These are phyloP conservation scores for Phytopythium kandeliae DNA, from an alignment of 352 stramenopile genomes.

Conservation along the genomic window DNA sequence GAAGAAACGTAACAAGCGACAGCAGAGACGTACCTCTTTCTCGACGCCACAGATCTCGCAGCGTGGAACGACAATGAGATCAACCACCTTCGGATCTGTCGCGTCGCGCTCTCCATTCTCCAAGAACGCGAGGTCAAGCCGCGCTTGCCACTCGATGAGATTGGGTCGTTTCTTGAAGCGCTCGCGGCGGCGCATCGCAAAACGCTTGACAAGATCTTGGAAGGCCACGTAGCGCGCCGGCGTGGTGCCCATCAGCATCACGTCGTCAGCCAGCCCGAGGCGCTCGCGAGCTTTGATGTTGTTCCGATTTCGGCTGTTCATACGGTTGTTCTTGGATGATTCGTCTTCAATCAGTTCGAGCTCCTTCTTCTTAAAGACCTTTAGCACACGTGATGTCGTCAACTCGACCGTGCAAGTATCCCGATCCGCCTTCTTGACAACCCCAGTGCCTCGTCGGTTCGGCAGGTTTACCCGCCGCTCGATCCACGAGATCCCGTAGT, in stretches of 20 bases:
- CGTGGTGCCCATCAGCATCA: slow-evolving; percentile 78
- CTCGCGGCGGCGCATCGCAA: slow-evolving; percentile 74
- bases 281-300: slow-evolving; percentile 70
- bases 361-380: slow-evolving; percentile 87
- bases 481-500: slow-evolving; percentile 86
- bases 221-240: slow-evolving; percentile 74
- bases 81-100: slow-evolving; percentile 44
- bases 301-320: slow-evolving; percentile 57
- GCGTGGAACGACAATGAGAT: slow-evolving; percentile 62
- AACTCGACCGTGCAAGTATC: slow-evolving; percentile 85
- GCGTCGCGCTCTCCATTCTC: slow-evolving; percentile 53
- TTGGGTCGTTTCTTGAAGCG: slow-evolving; percentile 86
- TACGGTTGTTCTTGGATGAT: slow-evolving; percentile 39
- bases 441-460: slow-evolving; percentile 63
- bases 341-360: slow-evolving; percentile 68
- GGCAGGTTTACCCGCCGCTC: slow-evolving; percentile 79
- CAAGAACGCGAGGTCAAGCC: slow-evolving; percentile 57
- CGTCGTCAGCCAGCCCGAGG: slow-evolving; percentile 62
- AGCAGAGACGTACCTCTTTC: slow-evolving; percentile 52
- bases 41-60: slow-evolving; percentile 82
- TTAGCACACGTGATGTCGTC: slow-evolving; percentile 57
- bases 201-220: slow-evolving; percentile 82
- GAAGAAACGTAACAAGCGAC: background rate
- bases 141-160: slow-evolving; percentile 65
- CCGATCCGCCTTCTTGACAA: slow-evolving; percentile 80